Base-by-base conservation (phyloP, 768 basidiomycete species). In the Roridomyces roridus region DNA sequence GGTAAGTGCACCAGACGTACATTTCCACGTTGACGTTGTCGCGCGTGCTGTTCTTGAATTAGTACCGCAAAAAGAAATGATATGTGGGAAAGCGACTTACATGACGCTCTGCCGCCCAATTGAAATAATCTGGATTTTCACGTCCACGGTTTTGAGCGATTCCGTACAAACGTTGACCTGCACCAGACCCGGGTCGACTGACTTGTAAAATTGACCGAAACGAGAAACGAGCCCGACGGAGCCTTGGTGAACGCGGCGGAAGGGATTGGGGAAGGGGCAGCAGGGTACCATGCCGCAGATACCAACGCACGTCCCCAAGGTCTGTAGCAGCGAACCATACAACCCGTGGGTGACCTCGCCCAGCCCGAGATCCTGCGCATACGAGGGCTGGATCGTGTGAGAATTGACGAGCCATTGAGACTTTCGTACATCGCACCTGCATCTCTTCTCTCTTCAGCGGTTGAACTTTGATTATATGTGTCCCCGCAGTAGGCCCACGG, bases 11-110 rank as follows among this genome's bases (percentile, higher is more conserved):
- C 11, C 21, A 44, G 78, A n/a, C 86, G 40, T 68, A 91, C 91
- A 95, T 93, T 66, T 94, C 91, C 59, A 96, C 92, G 63, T 94
- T 94, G 71, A 97, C 96, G 67, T 97, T 97, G 78, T 97, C 95
- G 54, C 93, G 87, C 34, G 96, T 97, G 73, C 81, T 83, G 59
- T 23, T 41, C 7, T 23, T 25, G 10, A 25, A 12, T 54, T 8
- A 40, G 36, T 10, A 48, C 28, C n/a, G n/a, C n/a, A n/a, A n/a
- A n/a, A n/a, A 40, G 36, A 17, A n/a, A 28, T 18, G 28, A 41
- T 26, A 24, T 6, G 24, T 23, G 24, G 24, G 21, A 21, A 29
- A 47, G 60, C 17, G 43, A 64, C 76, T 47, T 64, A 83, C 82
- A 97, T 94, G 68, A 98, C 96, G 36, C 80, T 85, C 75, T 95